Percentiles rank a stretch among this genome's conserved stretches.
Conservation (phyloP, 1,139 yeast species). For the Schizosaccharomyces versatilis region DNA sequence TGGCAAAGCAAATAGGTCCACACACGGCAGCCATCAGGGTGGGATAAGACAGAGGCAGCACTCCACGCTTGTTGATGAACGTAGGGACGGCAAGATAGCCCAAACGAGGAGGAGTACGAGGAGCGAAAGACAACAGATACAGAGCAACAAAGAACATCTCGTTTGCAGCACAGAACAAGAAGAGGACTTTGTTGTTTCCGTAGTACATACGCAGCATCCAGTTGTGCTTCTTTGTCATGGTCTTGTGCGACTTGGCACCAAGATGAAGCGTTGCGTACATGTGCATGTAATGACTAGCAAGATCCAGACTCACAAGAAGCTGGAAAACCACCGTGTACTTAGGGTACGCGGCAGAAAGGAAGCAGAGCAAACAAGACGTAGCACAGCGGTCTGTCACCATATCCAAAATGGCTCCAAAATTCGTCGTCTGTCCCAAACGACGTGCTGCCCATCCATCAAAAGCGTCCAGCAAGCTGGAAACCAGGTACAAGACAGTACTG, state of each 20-base stretch:
- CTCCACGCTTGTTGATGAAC: constrained; percentile 14
- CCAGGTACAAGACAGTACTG: constrained; percentile 51
- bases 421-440: constrained; percentile 60
- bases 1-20: constrained; percentile 73
- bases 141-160: constrained; percentile 82
- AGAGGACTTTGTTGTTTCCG: constrained; percentile 58
- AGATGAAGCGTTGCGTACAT: constrained; percentile 81
- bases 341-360: constrained; percentile 63
- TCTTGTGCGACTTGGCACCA: constrained; percentile 70
- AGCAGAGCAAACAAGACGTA: constrained; percentile 74
- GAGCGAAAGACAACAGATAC: constrained; percentile 51
- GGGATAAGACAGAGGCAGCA: constrained; percentile 35
- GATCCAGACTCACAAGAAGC: constrained; percentile 59
- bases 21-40: constrained; percentile 42
- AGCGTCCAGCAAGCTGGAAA: constrained; percentile 85
- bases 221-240: constrained; percentile 48
- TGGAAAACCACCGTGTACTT: constrained; percentile 50
- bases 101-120: constrained; percentile 22
- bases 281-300: constrained; percentile 93
- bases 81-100: constrained; percentile 17
- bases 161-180: constrained; percentile 74
- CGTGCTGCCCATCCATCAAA: constrained; percentile 94
- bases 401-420: constrained; percentile 88
- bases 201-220: constrained; percentile 65
- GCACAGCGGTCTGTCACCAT: constrained; percentile 98